Conservation (phyloP, 2,329 filamentous ascomycete genomes). For the Moelleriella libera region DNA sequence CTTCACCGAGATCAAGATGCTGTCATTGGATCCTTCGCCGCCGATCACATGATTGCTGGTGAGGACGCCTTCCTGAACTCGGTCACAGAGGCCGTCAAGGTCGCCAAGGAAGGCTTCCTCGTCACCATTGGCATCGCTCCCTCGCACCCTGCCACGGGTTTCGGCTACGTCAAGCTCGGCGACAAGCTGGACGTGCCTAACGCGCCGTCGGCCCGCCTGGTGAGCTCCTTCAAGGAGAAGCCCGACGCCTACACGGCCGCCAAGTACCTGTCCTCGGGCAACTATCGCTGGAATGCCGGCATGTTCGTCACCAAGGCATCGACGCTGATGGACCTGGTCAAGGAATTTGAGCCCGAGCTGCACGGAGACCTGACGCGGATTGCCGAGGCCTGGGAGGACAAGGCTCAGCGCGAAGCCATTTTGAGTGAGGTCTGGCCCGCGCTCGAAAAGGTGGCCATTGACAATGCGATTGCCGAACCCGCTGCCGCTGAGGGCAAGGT, state of each 20-base stretch:
- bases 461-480: slow-evolving; percentile 13
- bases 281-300: slow-evolving; percentile 14
- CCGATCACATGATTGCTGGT: slow-evolving; percentile 14
- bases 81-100: slow-evolving; percentile 12
- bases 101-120: slow-evolving; percentile 12
- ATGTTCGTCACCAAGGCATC: slow-evolving; percentile 14
- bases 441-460: slow-evolving; percentile 12
- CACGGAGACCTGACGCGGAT: slow-evolving; percentile 10
- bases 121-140: slow-evolving; percentile 14
- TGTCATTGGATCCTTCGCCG: slow-evolving; percentile 12
- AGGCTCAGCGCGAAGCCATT: slow-evolving; percentile 7
- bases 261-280: slow-evolving; percentile 12
- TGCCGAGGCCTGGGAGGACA: slow-evolving; percentile 11
- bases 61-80: slow-evolving; percentile 13
- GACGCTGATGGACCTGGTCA: slow-evolving; percentile 11
- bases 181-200: slow-evolving; percentile 8
- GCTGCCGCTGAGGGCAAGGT: slow-evolving; percentile 12
- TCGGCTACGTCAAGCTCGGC: slow-evolving; percentile 13
- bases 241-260: slow-evolving; percentile 12
- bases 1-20: slow-evolving; percentile 10
- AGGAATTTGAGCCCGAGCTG: slow-evolving; percentile 11
- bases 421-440: slow-evolving; percentile 11
- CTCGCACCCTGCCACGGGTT: slow-evolving; percentile 13
- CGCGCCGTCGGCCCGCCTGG: slow-evolving; percentile 10
- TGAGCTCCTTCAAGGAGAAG: slow-evolving; percentile 13